Evolutionary conservation across 768 basidiomycete genomes (phyloP).

Genomic region (Boletus rubroflammeus): DNA sequence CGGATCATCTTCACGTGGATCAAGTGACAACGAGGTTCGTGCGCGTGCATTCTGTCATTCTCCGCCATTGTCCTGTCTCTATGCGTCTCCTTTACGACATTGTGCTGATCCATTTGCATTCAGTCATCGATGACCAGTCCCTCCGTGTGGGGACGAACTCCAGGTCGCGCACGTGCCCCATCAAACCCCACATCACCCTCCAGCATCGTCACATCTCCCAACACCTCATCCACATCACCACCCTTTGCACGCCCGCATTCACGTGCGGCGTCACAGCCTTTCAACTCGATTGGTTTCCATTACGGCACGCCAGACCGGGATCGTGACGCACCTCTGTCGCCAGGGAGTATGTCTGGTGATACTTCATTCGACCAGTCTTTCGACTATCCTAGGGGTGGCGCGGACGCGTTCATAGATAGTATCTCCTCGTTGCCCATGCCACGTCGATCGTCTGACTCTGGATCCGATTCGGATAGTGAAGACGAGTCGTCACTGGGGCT

Average conservation of each 20-base stretch:
- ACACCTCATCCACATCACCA: conserved; percentile 39
- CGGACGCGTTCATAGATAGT: conserved; percentile 42
- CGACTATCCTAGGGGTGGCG: conserved; percentile 33
- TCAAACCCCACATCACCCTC: conserved; percentile 60
- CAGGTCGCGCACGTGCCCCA: conserved; percentile 57
- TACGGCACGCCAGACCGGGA: conserved; percentile 42
- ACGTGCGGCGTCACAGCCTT: conserved; percentile 52
- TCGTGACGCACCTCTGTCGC: conserved; percentile 24
- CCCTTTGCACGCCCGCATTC: conserved; percentile 61
- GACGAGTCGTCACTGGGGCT: conserved; percentile 51
- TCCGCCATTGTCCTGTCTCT: not conserved
- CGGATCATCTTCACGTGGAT: conserved; percentile 40
- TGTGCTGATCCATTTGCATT: conserved; percentile 8
- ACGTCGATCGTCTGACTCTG: conserved; percentile 37
- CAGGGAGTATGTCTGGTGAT: conserved; percentile 36
- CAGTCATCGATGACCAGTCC: conserved; percentile 39
- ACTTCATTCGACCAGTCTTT: conserved; percentile 32
- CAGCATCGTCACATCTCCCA: conserved; percentile 39
- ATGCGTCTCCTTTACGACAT: not conserved
- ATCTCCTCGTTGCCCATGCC: conserved; percentile 62
- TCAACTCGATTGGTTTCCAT: conserved; percentile 37
- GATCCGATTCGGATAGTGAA: conserved; percentile 49
- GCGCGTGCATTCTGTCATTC: not conserved
- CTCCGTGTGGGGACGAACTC: conserved; percentile 40
- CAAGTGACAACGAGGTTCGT: conserved; percentile 74